Conservation (phyloP, 2,329 filamentous ascomycete species). For the Rhinocladiella mackenziei region DNA sequence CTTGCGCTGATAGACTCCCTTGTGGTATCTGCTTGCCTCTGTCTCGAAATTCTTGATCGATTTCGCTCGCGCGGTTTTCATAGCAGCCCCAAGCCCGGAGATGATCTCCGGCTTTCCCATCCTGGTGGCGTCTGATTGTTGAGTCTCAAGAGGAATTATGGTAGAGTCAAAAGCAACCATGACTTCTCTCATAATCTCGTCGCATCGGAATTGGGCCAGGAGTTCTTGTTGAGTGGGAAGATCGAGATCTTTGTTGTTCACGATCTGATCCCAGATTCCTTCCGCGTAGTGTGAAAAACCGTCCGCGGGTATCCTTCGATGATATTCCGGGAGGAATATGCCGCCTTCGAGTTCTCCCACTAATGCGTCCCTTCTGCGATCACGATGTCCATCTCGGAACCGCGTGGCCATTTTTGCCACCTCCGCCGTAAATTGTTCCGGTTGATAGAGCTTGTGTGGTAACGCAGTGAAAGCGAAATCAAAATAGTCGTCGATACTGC, state of each 20-base stretch:
- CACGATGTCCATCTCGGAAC: conserved; percentile 76
- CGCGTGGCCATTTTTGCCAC: conserved; percentile 73
- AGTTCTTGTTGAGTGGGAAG: conserved; percentile 95
- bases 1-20: conserved; percentile 87
- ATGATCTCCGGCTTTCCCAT: conserved; percentile 71
- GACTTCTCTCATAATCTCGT: conserved; percentile 91
- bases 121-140: conserved; percentile 70
- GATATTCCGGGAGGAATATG: conserved; percentile 89
- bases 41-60: conserved; percentile 80
- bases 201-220: conserved; percentile 92
- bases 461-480: conserved; percentile 96
- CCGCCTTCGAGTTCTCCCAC: conserved; percentile 68
- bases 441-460: conserved; percentile 94
- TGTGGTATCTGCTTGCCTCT: conserved; percentile 92
- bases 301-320: conserved; percentile 91
- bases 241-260: conserved; percentile 97
- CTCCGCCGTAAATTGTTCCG: conserved; percentile 80
- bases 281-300: conserved; percentile 93
- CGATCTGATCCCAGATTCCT: conserved; percentile 96
- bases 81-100: conserved; percentile 67
- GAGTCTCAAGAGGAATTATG: conserved; percentile 80
- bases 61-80: conserved; percentile 67
- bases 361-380: conserved; percentile 58
- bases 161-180: conserved; percentile 74
- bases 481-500: conserved; percentile 93